phyloP scores from a whole-genome alignment of 2,329 filamentous ascomycete species.

The Ophiostoma perfectum region DNA sequence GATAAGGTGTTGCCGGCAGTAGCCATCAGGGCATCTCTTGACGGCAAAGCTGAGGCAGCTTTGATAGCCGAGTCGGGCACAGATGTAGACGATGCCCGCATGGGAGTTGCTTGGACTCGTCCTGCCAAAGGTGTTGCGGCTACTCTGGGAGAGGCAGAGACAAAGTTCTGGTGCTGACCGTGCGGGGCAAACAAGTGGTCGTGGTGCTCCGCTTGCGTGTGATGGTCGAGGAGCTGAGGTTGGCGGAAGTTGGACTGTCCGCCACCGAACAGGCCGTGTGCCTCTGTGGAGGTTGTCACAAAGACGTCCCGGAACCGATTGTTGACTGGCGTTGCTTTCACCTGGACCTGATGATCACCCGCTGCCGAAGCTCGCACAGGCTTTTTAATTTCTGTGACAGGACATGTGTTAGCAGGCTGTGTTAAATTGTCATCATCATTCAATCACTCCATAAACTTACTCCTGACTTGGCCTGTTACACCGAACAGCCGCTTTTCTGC shows the following conservation, averaged over 20 bases:
- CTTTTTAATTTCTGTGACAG: slow-evolving; percentile 37
- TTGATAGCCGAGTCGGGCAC: slow-evolving; percentile 23
- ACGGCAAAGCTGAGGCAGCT: not conserved
- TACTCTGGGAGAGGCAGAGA: slow-evolving; percentile 24
- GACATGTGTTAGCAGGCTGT: not conserved
- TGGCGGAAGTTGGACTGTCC: not conserved
- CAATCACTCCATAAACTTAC: not conserved
- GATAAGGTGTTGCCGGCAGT: not conserved
- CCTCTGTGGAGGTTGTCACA: slow-evolving; percentile 29
- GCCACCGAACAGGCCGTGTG: slow-evolving; percentile 13
- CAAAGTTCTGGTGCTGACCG: slow-evolving; percentile 3
- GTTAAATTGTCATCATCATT: not conserved
- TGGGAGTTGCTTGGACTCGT: slow-evolving; percentile 30
- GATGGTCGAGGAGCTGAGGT: not conserved
- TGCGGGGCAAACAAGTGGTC: not conserved
- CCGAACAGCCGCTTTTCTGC: slow-evolving; percentile 55
- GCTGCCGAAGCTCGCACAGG: slow-evolving; percentile 37
- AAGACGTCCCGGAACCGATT: slow-evolving; percentile 50
- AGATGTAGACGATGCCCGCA: slow-evolving; percentile 22
- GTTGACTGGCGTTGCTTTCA: slow-evolving; percentile 55
- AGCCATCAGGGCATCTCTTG: not conserved
- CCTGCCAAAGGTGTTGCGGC: slow-evolving; percentile 25
- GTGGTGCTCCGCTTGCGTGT: not conserved
- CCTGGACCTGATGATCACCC: slow-evolving; percentile 39
- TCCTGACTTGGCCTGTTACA: slow-evolving; percentile 35